A percentile compares a stretch with the other conserved stretches of the same genome.
Conservation (phyloP, 1,284 basidiomycete species). For the Tremellales sp. region DNA sequence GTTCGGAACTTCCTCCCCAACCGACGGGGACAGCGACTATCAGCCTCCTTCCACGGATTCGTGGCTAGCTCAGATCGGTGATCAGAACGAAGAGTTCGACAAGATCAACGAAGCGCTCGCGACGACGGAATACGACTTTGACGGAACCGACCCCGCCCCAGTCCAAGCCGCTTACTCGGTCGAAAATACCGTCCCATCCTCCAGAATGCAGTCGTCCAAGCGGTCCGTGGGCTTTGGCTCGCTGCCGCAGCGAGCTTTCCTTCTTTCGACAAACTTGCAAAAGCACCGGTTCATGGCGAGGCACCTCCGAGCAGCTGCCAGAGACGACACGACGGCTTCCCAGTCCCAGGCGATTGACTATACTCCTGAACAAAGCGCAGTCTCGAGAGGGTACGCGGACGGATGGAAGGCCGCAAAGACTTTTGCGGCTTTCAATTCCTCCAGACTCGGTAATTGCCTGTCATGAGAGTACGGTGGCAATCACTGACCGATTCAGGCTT, state of each 20-base stretch:
- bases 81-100: slow-evolving; percentile 11
- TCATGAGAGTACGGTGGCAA: background rate
- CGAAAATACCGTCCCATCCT: slow-evolving; percentile 17
- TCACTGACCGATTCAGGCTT: slow-evolving; percentile 56
- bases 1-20: slow-evolving; percentile 19
- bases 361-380: slow-evolving; percentile 30
- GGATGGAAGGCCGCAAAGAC: slow-evolving; percentile 61
- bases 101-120: slow-evolving; percentile 22
- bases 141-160: background rate
- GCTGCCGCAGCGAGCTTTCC: slow-evolving; percentile 24
- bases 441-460: slow-evolving; percentile 51
- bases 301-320: slow-evolving; percentile 6
- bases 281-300: slow-evolving; percentile 23
- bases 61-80: slow-evolving; percentile 21
- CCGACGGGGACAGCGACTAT: slow-evolving; percentile 7
- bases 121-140: slow-evolving; percentile 21
- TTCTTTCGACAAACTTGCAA: slow-evolving; percentile 15
- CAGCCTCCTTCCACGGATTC: slow-evolving; percentile 16
- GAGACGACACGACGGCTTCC: slow-evolving; percentile 1
- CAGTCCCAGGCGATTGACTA: slow-evolving; percentile 12
- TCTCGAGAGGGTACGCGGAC: slow-evolving; percentile 58
- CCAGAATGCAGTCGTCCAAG: slow-evolving; percentile 8
- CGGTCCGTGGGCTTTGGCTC: slow-evolving; percentile 1
- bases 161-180: slow-evolving; percentile 7
- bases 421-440: slow-evolving; percentile 58